Conservation (phyloP, 1,284 basidiomycete genomes). For the Ceratobasidium sp. region DNA sequence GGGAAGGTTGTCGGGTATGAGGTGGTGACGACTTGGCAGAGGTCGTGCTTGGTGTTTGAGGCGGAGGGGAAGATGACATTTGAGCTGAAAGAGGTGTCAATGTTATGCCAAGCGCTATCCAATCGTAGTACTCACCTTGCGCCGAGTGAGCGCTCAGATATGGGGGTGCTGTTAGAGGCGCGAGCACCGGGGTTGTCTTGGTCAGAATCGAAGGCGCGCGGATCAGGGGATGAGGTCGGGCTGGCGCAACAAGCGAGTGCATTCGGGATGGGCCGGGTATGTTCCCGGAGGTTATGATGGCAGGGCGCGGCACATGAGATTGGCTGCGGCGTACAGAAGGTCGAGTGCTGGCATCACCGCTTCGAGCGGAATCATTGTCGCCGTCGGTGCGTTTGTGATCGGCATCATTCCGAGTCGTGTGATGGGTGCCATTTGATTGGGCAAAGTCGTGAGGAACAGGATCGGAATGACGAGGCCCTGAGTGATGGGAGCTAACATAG, state of each 20-base stretch:
- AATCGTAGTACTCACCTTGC: not conserved
- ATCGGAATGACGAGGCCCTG: not conserved
- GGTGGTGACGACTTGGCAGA: slow-evolving; percentile 21
- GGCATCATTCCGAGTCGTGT: not conserved
- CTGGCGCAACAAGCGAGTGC: not conserved
- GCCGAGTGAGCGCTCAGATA: slow-evolving; percentile 32
- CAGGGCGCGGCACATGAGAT: slow-evolving; percentile 7
- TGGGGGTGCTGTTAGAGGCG: slow-evolving; percentile 25
- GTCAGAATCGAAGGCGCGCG: slow-evolving; percentile 18
- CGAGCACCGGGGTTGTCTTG: slow-evolving; percentile 15
- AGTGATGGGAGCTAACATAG: not conserved
- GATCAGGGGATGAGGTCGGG: slow-evolving; percentile 24
- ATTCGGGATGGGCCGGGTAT: slow-evolving; percentile 16
- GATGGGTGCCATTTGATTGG: not conserved
- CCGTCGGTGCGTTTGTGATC: not conserved
- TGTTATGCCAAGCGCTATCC: not conserved
- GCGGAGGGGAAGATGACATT: slow-evolving; percentile 29
- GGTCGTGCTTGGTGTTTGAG: slow-evolving; percentile 7
- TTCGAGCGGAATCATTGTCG: not conserved
- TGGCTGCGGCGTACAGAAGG: not conserved
- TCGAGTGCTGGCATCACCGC: not conserved
- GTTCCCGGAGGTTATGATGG: not conserved
- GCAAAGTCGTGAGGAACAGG: slow-evolving; percentile 15
- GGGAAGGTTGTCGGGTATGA: slow-evolving; percentile 20
- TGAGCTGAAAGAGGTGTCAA: slow-evolving; percentile 4